Evolutionary conservation across 768 basidiomycete genomes (phyloP).

Genomic region (Amylocystis lapponica): DNA sequence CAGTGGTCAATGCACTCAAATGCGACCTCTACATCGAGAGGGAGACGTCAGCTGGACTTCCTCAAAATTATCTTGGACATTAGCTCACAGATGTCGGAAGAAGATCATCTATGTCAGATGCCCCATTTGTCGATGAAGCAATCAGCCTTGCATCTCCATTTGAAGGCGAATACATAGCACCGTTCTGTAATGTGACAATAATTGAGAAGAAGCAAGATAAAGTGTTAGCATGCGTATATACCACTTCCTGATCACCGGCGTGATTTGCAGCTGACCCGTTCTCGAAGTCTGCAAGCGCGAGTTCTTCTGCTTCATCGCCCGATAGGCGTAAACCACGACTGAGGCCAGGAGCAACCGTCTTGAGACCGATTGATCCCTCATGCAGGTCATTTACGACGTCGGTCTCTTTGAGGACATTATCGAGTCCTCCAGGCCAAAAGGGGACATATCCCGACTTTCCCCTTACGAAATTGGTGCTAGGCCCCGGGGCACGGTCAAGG

Average conservation of each 20-base stretch:
- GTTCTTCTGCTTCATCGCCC: constrained; percentile 47
- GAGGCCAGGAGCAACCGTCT: constrained; percentile 79
- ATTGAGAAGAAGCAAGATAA: background rate
- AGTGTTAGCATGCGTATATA: no score
- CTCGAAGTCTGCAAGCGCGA: constrained; percentile 31
- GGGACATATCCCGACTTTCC: constrained; percentile 93
- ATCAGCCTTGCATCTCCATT: constrained; percentile 14
- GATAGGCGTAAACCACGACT: constrained; percentile 70
- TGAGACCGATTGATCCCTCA: constrained; percentile 38
- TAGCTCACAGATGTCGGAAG: constrained; percentile 35
- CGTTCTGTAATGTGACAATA: constrained; percentile 1
- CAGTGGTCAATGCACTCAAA: constrained; percentile 46
- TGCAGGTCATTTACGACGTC: constrained; percentile 30
- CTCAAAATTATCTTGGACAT: background rate
- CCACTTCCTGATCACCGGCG: constrained; percentile 12
- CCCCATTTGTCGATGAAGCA: constrained; percentile 7
- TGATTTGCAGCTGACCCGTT: constrained; percentile 3
- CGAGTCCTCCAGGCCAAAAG: constrained; percentile 91
- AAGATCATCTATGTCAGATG: constrained; percentile 71
- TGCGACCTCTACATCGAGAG: constrained; percentile 42
- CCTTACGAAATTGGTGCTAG: constrained; percentile 76
- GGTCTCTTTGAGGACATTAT: constrained; percentile 39
- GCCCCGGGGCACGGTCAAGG: constrained; percentile 77
- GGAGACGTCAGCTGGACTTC: background rate
- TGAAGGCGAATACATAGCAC: background rate